Conservation (phyloP, 345 rosid species). For the Populus simonii region DNA sequence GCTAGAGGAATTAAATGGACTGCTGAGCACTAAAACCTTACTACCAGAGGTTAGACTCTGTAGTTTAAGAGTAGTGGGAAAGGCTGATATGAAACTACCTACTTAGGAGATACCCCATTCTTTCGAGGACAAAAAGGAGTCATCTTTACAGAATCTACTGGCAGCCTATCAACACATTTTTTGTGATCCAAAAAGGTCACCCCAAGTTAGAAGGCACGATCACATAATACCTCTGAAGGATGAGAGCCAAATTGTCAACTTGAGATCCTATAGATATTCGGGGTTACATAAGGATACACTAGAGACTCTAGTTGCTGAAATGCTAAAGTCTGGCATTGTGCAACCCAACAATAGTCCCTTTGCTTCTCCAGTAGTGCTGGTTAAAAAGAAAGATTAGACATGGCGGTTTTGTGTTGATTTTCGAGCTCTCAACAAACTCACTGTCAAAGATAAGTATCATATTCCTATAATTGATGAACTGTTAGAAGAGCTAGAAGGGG, state of each 20-base stretch:
- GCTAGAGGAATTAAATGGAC: no score
- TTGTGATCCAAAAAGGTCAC: no score
- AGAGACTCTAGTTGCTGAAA: background rate
- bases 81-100: no score
- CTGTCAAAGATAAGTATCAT: background rate
- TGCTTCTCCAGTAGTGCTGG: background rate
- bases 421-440: background rate
- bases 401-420: background rate
- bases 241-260: background rate
- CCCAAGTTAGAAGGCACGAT: no score
- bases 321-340: background rate
- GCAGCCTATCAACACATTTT: no score
- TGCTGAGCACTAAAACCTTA: no score
- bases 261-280: background rate
- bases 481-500: background rate
- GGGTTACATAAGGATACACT: background rate
- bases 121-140: background rate
- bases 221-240: rapidly evolving
- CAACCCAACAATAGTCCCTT: background rate
- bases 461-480: background rate
- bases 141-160: no score
- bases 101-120: no score
- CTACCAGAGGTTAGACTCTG: no score
- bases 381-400: background rate
- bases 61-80: no score